A percentile compares a stretch with the other conserved stretches of the same genome.
Conservation (phyloP, 1,284 basidiomycete genomes). For the Papiliotrema laurentii region DNA sequence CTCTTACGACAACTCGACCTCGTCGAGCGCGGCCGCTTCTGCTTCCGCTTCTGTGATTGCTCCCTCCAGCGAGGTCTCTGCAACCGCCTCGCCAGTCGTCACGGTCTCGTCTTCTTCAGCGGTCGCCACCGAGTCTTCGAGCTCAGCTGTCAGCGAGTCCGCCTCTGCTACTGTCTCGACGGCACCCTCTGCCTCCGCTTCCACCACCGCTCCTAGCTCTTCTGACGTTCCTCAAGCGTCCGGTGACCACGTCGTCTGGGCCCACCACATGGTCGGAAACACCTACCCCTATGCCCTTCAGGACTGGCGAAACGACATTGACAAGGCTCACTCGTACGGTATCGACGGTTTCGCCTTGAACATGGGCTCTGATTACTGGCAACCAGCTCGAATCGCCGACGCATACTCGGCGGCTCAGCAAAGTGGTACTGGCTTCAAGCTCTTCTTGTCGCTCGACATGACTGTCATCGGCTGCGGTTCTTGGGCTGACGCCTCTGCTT, state of each 20-base stretch:
- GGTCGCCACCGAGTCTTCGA: not conserved
- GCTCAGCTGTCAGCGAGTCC: not conserved
- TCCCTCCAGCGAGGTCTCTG: not conserved
- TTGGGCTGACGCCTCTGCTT: slow-evolving; percentile 48
- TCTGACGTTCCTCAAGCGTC: slow-evolving; percentile 17
- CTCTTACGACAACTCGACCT: slow-evolving; percentile 1
- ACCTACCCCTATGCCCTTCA: slow-evolving; percentile 40
- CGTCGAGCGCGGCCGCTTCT: not conserved
- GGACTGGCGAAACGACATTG: slow-evolving; percentile 45
- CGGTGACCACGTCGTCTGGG: slow-evolving; percentile 33
- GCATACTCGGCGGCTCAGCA: slow-evolving; percentile 57
- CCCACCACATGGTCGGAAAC: slow-evolving; percentile 47
- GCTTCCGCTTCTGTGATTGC: not conserved
- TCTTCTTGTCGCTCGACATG: slow-evolving; percentile 57
- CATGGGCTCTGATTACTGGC: slow-evolving; percentile 63
- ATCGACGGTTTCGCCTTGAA: slow-evolving; percentile 64
- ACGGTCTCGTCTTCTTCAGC: not conserved
- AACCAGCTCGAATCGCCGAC: slow-evolving; percentile 58
- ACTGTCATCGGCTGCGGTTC: slow-evolving; percentile 54
- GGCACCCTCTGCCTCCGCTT: no score
- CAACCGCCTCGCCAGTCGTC: not conserved
- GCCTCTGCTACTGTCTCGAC: slow-evolving; percentile 11
- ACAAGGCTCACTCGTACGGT: slow-evolving; percentile 40
- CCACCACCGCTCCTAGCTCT: slow-evolving; percentile 12
- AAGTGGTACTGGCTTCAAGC: slow-evolving; percentile 56